Base-by-base conservation (phyloP, 108 stramenopile genomes). In the Skeletonema tropicum region DNA sequence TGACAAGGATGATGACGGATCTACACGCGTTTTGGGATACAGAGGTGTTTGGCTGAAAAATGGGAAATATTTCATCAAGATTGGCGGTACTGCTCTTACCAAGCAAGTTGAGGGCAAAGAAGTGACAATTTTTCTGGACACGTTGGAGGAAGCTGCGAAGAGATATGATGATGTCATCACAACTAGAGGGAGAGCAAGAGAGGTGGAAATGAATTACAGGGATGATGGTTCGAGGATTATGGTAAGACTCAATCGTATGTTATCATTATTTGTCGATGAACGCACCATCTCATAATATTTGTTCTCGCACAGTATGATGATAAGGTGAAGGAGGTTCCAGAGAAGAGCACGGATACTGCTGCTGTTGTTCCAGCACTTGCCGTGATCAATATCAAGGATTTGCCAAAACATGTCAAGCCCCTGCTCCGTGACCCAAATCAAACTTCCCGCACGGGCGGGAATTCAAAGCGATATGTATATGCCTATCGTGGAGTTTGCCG, bases 401-500 rank as follows among this genome's bases (percentile, higher is more conserved):
- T 95, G 14, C 94, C 94, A 12, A 68, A 79, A 30, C 77, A 92
- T 45, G 90, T 95, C 5, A 91, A 92, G 71, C 94, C 94, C 5
- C 76, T 95, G 12, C 88, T 95, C 19, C 90, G 94, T 13, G 94
- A 95, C 66, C 94, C 94, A 26, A 80, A 90, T 30, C 89, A 90
- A 69, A 95, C 92, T 19, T 91, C 90, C 15, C 65, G 92, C 58
- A 93, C 92, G 11, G 92, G 92, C 46, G 92, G 94, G 15, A 92
- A 92, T 46, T 87, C 86, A 25, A 95, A 95, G 52, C 88, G 94
- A 14, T 92, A 95, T 72, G 90, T 95, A 0, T 95, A 95, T 77
- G 92, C 92, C 3, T 95, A 95, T 65, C 69, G 94, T 55, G 94
- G 94, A 36, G 94, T 95, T 31, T 95, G 94, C 64, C 87, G 94